phyloP scores from a whole-genome alignment of 169 alveolate genomes.

The Neospora caninum region DNA sequence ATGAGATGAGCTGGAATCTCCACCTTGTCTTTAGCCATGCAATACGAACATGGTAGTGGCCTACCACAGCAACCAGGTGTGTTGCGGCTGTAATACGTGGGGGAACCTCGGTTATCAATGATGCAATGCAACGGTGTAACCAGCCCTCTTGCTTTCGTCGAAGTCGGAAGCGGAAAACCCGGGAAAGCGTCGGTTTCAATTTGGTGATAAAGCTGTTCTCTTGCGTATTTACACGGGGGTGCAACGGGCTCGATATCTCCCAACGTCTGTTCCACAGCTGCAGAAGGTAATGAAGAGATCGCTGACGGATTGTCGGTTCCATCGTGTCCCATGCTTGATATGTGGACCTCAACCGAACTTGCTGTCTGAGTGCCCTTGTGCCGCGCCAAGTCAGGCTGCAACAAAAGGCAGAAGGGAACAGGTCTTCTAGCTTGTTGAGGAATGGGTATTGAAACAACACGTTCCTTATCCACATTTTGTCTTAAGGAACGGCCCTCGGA shows the following conservation, averaged over 20 bases:
- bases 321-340: too few relatives aligned
- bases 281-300: background rate
- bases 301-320: background rate
- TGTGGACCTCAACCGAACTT: too few relatives aligned
- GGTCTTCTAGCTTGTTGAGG: too few relatives aligned
- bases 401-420: background rate
- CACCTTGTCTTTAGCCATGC: background rate
- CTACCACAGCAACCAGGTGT: background rate
- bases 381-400: conserved; percentile 27
- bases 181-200: background rate
- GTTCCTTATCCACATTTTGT: too few relatives aligned
- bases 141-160: background rate
- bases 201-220: background rate
- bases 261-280: background rate
- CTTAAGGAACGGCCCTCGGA: too few relatives aligned
- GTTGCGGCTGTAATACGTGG: background rate
- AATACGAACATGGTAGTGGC: background rate
- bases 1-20: background rate
- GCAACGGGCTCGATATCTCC: background rate
- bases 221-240: background rate
- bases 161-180: background rate
- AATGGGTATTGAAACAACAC: too few relatives aligned
- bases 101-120: background rate
- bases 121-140: background rate
- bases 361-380: conserved; percentile 38